Evolutionary conservation across 768 basidiomycete species (phyloP).

Genomic region (Vararia minispora): DNA sequence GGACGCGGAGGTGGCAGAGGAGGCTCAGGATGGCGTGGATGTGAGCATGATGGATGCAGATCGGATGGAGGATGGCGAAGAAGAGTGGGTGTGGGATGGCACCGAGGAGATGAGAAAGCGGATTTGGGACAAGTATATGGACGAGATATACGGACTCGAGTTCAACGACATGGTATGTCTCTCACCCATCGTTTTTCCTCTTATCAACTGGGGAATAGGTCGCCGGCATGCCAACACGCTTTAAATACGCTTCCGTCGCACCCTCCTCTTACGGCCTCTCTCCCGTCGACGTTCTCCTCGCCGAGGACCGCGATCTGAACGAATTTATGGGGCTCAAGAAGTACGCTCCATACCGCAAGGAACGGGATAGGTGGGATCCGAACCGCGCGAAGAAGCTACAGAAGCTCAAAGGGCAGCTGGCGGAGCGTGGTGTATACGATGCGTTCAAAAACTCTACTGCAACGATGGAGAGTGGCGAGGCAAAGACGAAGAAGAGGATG

Average conservation of each 20-base stretch:
- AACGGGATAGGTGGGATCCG: constrained; percentile 49
- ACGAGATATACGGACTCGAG: constrained; percentile 81
- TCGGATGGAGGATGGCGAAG: constrained; percentile 39
- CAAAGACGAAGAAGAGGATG: constrained; percentile 46
- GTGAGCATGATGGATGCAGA: constrained; percentile 46
- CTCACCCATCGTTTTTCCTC: neutral
- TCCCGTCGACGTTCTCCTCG: constrained; percentile 80
- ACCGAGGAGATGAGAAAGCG: constrained; percentile 86
- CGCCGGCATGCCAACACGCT: constrained; percentile 82
- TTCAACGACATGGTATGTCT: constrained; percentile 87
- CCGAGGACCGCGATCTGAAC: constrained; percentile 89
- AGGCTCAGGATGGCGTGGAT: constrained; percentile 36
- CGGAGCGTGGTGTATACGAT: constrained; percentile 24
- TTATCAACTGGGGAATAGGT: constrained; percentile 38
- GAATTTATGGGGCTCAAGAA: constrained; percentile 83
- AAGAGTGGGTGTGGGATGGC: constrained; percentile 70
- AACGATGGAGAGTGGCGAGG: constrained; percentile 15
- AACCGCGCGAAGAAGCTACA: constrained; percentile 52
- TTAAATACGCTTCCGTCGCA: constrained; percentile 75
- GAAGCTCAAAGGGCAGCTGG: constrained; percentile 59
- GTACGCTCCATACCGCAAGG: constrained; percentile 79
- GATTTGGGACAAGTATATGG: constrained; percentile 81
- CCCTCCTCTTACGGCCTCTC: constrained; percentile 57
- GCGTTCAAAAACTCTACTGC: constrained; percentile 13
- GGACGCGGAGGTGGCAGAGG: constrained; percentile 25